phyloP scores from a whole-genome alignment of 2,329 filamentous ascomycete genomes.

The Colletotrichum zoysiae region DNA sequence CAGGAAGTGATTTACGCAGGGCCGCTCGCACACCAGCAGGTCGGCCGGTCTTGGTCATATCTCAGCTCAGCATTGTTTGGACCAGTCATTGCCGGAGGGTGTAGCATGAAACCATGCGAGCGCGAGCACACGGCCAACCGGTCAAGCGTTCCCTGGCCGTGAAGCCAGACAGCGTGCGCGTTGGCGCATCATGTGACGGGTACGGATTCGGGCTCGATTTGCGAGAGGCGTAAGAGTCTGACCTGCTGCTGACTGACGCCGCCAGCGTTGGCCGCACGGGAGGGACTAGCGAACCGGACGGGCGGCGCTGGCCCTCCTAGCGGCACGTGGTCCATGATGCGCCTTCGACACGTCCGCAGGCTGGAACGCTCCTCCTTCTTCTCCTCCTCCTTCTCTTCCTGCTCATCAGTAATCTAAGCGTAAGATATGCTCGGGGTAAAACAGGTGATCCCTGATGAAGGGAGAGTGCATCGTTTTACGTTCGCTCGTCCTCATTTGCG shows the following conservation, averaged over 20 bases:
- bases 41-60: conserved; percentile 10
- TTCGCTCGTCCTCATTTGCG: not conserved
- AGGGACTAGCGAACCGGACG: not conserved
- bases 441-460: not conserved
- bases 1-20: conserved; percentile 32
- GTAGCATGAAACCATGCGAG: conserved; percentile 5
- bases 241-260: not conserved
- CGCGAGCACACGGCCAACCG: conserved; percentile 2
- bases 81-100: not conserved
- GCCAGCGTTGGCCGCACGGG: not conserved
- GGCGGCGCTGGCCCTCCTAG: not conserved
- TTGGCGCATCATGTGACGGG: conserved; percentile 10
- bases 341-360: not conserved
- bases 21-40: conserved; percentile 18
- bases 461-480: not conserved
- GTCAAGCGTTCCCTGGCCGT: not conserved
- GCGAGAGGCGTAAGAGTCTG: conserved; percentile 11
- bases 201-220: conserved; percentile 19
- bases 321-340: conserved; percentile 12
- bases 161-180: conserved; percentile 1
- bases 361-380: not conserved
- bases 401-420: not conserved
- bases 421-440: not conserved
- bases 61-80: conserved; percentile 7
- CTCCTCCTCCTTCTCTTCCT: not conserved